Conservation (phyloP, 768 basidiomycete genomes). For the Lactarius pseudohatsudake region DNA sequence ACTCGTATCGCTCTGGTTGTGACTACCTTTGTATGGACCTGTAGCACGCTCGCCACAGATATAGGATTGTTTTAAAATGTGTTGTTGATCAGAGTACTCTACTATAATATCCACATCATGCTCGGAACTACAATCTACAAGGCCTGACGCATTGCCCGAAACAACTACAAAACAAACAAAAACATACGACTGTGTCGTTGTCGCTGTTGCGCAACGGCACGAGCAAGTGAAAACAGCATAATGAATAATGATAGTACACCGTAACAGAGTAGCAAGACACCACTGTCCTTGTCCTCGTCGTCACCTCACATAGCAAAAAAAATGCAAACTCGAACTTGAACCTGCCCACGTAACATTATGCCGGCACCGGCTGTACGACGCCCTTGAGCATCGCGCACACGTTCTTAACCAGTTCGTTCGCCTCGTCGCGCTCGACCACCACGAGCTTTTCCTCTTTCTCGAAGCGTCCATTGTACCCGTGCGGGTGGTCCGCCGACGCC, state of each 20-base stretch:
- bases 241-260: background rate
- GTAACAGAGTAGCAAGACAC: background rate
- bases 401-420: slow-evolving; percentile 19
- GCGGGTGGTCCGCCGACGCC: background rate
- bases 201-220: background rate
- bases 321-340: too few relatives aligned
- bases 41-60: background rate
- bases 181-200: background rate
- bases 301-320: background rate
- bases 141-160: background rate
- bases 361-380: slow-evolving; percentile 13
- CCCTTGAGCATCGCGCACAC: slow-evolving; percentile 19
- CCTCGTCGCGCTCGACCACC: slow-evolving; percentile 18
- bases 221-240: background rate
- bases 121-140: too few relatives aligned
- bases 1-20: background rate
- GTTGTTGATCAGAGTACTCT: background rate
- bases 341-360: background rate
- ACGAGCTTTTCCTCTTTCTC: slow-evolving; percentile 13
- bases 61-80: background rate
- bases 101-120: background rate
- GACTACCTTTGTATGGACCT: background rate
- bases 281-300: background rate
- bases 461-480: background rate
- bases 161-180: background rate